A percentile compares a stretch with the other conserved stretches of the same genome.
Evolutionary conservation across 2,329 filamentous ascomycete species (phyloP).

Genomic region (Diaporthe velutina): DNA sequence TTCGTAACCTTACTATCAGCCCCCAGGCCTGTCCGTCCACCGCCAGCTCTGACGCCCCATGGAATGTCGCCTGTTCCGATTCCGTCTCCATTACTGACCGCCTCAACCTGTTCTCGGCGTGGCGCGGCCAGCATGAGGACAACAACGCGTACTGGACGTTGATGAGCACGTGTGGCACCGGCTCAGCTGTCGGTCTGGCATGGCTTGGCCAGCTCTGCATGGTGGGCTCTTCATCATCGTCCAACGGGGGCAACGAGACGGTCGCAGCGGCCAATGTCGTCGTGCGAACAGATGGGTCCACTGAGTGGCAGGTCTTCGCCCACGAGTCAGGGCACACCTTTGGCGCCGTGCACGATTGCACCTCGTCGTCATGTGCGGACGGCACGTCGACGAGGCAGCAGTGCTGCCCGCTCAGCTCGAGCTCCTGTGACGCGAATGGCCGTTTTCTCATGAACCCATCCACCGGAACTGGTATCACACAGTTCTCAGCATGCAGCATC

Average conservation of each 20-base stretch:
- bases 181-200: constrained; percentile 87
- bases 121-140: constrained; percentile 84
- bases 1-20: constrained; percentile 86
- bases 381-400: constrained; percentile 64
- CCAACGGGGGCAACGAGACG: constrained; percentile 71
- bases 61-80: constrained; percentile 83
- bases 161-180: constrained; percentile 84
- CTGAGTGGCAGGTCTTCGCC: constrained; percentile 95
- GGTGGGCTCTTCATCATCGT: constrained; percentile 66
- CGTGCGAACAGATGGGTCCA: constrained; percentile 73
- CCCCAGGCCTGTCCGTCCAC: constrained; percentile 80
- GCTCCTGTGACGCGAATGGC: constrained; percentile 80
- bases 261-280: constrained; percentile 92
- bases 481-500: constrained; percentile 89
- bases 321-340: constrained; percentile 96
- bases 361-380: constrained; percentile 73
- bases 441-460: constrained; percentile 97
- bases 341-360: constrained; percentile 95
- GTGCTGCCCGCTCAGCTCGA: constrained; percentile 83
- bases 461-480: constrained; percentile 77
- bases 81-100: constrained; percentile 78
- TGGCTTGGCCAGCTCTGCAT: constrained; percentile 93
- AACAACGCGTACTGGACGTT: constrained; percentile 94
- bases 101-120: constrained; percentile 87
- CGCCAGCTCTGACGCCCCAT: constrained; percentile 76